Percentiles rank a stretch among this genome's conserved stretches.
Evolutionary conservation across 352 stramenopile genomes (phyloP).

Genomic region (Globisporangium yorkense): DNA sequence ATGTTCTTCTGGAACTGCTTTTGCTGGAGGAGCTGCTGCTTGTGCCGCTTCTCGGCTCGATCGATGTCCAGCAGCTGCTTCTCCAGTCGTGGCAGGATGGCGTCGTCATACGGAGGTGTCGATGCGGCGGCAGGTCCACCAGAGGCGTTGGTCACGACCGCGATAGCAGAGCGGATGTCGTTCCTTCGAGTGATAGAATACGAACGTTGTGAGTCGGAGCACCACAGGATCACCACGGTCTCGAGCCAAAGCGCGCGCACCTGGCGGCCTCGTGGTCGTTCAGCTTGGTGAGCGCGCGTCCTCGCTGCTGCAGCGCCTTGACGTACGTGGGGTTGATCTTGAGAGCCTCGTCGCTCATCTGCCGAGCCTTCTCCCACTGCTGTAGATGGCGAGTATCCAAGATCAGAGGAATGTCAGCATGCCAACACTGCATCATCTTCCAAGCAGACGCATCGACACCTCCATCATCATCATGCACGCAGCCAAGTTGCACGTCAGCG

Average conservation of each 20-base stretch:
- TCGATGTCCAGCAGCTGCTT: constrained; percentile 47
- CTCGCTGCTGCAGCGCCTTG: constrained; percentile 60
- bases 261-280: constrained; percentile 50
- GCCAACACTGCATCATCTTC: not conserved
- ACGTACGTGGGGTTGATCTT: constrained; percentile 32
- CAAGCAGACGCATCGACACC: constrained; percentile 14
- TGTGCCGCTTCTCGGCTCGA: constrained; percentile 38
- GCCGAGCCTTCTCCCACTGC: constrained; percentile 63
- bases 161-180: constrained; percentile 33
- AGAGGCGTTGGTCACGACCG: not conserved
- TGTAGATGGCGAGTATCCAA: constrained; percentile 4
- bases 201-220: not conserved
- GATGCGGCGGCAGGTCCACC: constrained; percentile 6
- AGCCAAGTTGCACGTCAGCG: constrained; percentile 72
- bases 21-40: constrained; percentile 29
- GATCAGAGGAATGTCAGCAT: not conserved
- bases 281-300: constrained; percentile 46
- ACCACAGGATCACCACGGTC: not conserved
- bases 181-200: not conserved
- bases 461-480: constrained; percentile 72
- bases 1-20: constrained; percentile 68
- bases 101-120: not conserved
- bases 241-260: constrained; percentile 16
- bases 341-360: constrained; percentile 57
- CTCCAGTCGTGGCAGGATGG: constrained; percentile 23